phyloP scores from a whole-genome alignment of 768 basidiomycete species.

The Crucibulum laeve region DNA sequence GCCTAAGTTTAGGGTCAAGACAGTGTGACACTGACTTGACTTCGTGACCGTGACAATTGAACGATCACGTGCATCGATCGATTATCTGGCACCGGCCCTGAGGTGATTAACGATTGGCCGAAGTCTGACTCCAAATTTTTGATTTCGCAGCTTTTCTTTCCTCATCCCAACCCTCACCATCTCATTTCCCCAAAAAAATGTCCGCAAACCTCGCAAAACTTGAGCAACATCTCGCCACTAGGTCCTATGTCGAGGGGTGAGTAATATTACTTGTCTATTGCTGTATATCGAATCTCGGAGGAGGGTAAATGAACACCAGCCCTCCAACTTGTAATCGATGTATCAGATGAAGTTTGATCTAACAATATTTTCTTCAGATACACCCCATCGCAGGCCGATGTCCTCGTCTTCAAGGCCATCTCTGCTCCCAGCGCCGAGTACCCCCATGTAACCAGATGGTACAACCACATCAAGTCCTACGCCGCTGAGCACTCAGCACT shows the following conservation, averaged over 20 bases:
- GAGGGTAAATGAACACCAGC: not conserved
- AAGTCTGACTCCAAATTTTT: conserved; percentile 8
- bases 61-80: not conserved
- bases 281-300: conserved; percentile 4
- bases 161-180: conserved; percentile 18
- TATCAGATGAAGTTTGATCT: no score
- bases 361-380: no score
- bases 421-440: conserved; percentile 60
- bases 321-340: no score
- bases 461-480: conserved; percentile 90
- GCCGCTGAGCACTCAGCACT: conserved; percentile 71
- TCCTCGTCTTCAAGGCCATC: conserved; percentile 84
- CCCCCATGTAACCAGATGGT: conserved; percentile 87
- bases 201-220: conserved; percentile 67
- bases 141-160: conserved; percentile 9
- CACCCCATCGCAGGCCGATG: conserved; percentile 92
- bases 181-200: conserved; percentile 36
- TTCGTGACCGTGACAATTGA: not conserved
- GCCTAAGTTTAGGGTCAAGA: no score
- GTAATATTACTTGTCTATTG: conserved; percentile 22
- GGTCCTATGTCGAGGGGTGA: conserved; percentile 92
- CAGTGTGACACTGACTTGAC: no score
- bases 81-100: conserved; percentile 3
- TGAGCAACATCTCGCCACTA: conserved; percentile 80
- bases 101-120: not conserved